A percentile compares a stretch with the other conserved stretches of the same genome.
Conservation (phyloP, 352 stramenopile species). For the Phytophthora rubi region DNA sequence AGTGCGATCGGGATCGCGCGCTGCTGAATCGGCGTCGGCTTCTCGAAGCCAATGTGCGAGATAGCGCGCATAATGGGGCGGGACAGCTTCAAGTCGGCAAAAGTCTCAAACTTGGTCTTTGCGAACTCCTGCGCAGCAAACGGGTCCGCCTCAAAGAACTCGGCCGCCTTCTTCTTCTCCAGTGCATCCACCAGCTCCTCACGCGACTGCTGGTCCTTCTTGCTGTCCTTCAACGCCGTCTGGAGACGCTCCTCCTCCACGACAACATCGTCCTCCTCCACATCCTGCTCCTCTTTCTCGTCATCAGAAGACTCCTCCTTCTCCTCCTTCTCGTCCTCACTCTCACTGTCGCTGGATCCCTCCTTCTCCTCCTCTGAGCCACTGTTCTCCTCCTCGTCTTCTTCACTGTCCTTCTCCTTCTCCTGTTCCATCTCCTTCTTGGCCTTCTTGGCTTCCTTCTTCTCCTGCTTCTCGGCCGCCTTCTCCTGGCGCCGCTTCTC, state of each 20-base stretch:
- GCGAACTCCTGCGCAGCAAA: conserved; percentile 80
- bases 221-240: conserved; percentile 62
- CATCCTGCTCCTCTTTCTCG: conserved; percentile 48
- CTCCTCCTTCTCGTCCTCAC: conserved; percentile 39
- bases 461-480: conserved; percentile 57
- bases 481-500: conserved; percentile 85
- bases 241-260: conserved; percentile 81
- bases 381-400: conserved; percentile 30
- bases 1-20: conserved; percentile 95
- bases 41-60: conserved; percentile 96
- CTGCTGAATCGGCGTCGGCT: conserved; percentile 95
- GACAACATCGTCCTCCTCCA: conserved; percentile 68
- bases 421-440: conserved; percentile 41
- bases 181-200: conserved; percentile 75
- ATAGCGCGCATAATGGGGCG: conserved; percentile 97
- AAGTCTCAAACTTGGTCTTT: conserved; percentile 91
- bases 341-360: conserved; percentile 30
- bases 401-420: conserved; percentile 27
- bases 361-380: conserved; percentile 10
- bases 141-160: conserved; percentile 85
- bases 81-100: conserved; percentile 97
- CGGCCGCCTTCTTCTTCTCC: conserved; percentile 82
- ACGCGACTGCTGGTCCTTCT: conserved; percentile 54
- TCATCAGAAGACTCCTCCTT: conserved; percentile 45
- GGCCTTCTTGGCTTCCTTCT: conserved; percentile 51